Evolutionary conservation across 352 stramenopile species (phyloP).

Genomic region (Phytophthora sp.): DNA sequence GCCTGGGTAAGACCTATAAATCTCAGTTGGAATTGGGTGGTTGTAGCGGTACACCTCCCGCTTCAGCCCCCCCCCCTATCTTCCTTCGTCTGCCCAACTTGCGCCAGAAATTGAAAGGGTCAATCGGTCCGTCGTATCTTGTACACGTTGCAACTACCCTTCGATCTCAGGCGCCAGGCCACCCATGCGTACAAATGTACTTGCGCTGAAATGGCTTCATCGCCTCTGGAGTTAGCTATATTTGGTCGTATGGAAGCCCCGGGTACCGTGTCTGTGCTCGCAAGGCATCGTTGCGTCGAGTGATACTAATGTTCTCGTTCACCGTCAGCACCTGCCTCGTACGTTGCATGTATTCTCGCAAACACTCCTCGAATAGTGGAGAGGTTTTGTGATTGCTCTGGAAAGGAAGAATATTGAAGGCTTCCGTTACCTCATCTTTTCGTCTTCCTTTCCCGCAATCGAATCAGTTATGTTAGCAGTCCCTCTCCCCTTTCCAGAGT

Average conservation of each 20-base stretch:
- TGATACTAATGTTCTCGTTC: not conserved
- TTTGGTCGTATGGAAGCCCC: not conserved
- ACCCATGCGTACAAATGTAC: slow-evolving; percentile 8
- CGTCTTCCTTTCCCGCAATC: too few species aligned
- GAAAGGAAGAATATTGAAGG: not conserved
- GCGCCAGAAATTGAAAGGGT: slow-evolving; percentile 11
- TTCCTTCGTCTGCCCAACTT: not conserved
- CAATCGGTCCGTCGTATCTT: not conserved
- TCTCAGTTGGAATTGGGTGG: not conserved
- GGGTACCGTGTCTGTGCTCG: not conserved
- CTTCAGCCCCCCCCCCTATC: not conserved
- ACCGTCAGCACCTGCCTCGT: not conserved
- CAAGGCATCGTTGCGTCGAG: not conserved
- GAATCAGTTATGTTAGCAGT: too few species aligned
- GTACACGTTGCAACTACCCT: not conserved
- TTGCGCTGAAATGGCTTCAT: not conserved
- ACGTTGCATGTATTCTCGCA: not conserved
- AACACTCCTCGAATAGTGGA: not conserved
- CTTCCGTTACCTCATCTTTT: too few species aligned
- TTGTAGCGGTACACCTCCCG: slow-evolving; percentile 8
- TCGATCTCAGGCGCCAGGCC: not conserved
- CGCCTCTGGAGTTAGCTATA: not conserved
- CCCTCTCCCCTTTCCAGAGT: too few species aligned
- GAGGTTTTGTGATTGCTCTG: not conserved
- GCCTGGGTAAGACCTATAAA: slow-evolving; percentile 17